These are phyloP conservation scores for Trypanosoma vivax DNA, from an alignment of 208 protist genomes.

Conservation along the genomic window DNA sequence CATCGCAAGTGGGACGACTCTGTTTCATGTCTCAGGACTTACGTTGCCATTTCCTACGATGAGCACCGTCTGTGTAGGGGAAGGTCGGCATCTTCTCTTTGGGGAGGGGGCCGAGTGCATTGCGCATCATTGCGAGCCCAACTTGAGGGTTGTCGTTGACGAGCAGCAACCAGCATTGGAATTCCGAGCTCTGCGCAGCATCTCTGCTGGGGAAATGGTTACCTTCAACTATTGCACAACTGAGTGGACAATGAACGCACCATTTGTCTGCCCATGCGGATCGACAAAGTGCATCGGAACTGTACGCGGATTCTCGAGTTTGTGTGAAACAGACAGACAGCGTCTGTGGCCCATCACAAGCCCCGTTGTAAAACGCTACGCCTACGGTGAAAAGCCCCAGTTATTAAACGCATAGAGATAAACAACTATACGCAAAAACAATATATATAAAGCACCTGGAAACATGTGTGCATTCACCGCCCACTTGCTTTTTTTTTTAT, in stretches of 20 bases:
- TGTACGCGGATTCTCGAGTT: slow-evolving; percentile 64
- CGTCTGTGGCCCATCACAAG: slow-evolving; percentile 71
- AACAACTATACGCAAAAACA: no score
- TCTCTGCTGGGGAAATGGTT: slow-evolving; percentile 66
- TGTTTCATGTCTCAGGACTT: slow-evolving; percentile 71
- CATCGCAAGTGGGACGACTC: slow-evolving; percentile 33
- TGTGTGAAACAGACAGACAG: slow-evolving; percentile 53
- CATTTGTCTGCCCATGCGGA: slow-evolving; percentile 81
- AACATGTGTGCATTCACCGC: no score
- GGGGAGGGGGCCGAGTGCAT: slow-evolving; percentile 84
- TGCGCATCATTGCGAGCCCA: slow-evolving; percentile 84
- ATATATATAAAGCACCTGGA: no score
- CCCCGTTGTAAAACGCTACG: slow-evolving; percentile 37
- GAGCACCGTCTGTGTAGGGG: slow-evolving; percentile 84
- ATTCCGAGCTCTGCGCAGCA: slow-evolving; percentile 57
- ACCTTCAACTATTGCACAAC: slow-evolving; percentile 88
- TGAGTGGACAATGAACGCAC: slow-evolving; percentile 82
- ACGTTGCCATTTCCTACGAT: slow-evolving; percentile 82
- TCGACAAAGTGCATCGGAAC: slow-evolving; percentile 45
- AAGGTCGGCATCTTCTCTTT: slow-evolving; percentile 70
- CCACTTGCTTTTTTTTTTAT: no score
- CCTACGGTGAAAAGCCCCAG: slow-evolving; percentile 2
- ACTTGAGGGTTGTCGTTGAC: slow-evolving; percentile 57
- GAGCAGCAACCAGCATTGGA: slow-evolving; percentile 47
- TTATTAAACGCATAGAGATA: background rate